Evolutionary conservation across 805 yeast genomes (phyloP), one percentile per base, ranked within the genome.

Genomic region (Cyberlindnera subsufficiens): DNA sequence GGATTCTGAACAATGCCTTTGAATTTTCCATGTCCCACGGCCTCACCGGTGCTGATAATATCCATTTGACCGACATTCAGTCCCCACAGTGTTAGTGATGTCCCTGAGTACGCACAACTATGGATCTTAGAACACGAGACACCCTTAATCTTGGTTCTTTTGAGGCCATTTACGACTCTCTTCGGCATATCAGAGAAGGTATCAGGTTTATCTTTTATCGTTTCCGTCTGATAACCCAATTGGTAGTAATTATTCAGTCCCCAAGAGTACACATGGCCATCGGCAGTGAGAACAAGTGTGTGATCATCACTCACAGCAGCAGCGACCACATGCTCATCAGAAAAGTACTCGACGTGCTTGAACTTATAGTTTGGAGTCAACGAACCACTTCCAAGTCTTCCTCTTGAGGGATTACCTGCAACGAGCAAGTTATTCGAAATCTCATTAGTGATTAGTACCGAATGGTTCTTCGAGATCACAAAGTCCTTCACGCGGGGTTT

Each of bases 21-120:
- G 17, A 38, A 33, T 36, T 48, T 49, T 8, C 67, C 56, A 48
- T 61, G 55, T 48, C 51, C 59, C 49, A 50, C 58, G 47, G 51
- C 50, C 14, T 61, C 62, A 10, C 64, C 59, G 2, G 63, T 44
- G 15, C 64, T 44, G 6, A 66, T 52, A 39, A 75, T 66, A 3
- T 91, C 91, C 80, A 87, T 77, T 59, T 87, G 96, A 0, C 96
- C 96, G 30, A 78, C 64, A 55, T 87, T 85, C 31, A 82, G 63
- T 3, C 96, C 96, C 95, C 96, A 87, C 32, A 77, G 60, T 46
- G 65, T 75, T n/a, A 54, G 45, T 9, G 73, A 75, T 35, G 65
- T 58, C 6, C 64, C 66, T 0, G 80, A 65, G 46, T 69, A 82
- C 0, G 76, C 85, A 16, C 80, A 70, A 4, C 91, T 78, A 57